These are phyloP conservation scores for Ustilago bromivora DNA, from an alignment of 1,284 basidiomycete species.

Conservation along the genomic window DNA sequence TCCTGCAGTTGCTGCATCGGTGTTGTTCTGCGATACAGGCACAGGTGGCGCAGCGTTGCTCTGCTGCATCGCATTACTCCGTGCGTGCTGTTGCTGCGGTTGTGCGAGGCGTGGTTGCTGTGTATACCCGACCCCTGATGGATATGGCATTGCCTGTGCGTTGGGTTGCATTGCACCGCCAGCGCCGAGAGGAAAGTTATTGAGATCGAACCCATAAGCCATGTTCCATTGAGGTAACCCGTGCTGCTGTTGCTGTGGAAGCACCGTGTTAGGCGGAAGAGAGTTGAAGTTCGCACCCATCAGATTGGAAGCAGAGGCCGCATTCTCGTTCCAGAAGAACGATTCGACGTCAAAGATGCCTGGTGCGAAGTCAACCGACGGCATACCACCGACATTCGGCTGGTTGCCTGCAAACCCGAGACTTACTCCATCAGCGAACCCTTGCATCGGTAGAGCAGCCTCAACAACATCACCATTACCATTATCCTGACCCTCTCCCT, in stretches of 20 bases:
- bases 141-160: background rate
- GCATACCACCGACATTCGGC: background rate
- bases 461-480: background rate
- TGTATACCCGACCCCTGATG: background rate
- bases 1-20: slow-evolving; percentile 4
- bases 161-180: background rate
- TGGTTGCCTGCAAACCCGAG: background rate
- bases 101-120: background rate
- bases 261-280: background rate
- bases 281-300: slow-evolving; percentile 30
- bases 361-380: slow-evolving; percentile 33
- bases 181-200: background rate
- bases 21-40: background rate
- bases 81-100: slow-evolving; percentile 21
- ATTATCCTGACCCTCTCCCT: background rate
- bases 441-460: background rate
- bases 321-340: slow-evolving; percentile 63
- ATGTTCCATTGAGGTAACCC: background rate
- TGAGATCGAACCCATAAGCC: slow-evolving; percentile 13
- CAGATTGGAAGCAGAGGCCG: slow-evolving; percentile 20
- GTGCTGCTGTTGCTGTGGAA: slow-evolving; percentile 7
- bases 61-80: background rate
- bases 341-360: slow-evolving; percentile 59
- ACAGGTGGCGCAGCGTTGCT: background rate
- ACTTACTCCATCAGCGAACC: background rate